Percentiles rank a stretch among this genome's conserved stretches.
phyloP scores from a whole-genome alignment of 2,329 filamentous ascomycete species.

The Ascochyta lentis region DNA sequence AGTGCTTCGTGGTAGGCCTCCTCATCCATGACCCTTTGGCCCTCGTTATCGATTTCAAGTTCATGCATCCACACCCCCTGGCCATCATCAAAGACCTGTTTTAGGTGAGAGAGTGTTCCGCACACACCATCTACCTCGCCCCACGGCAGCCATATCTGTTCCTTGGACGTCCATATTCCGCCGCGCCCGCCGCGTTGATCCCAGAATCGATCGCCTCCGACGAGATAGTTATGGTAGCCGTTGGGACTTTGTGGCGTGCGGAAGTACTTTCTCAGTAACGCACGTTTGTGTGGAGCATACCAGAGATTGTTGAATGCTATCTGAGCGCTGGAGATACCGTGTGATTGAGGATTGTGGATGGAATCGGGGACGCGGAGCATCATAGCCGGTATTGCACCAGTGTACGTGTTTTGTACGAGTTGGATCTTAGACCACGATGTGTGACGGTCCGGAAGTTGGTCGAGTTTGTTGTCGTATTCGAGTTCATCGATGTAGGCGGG shows the following conservation, averaged over 20 bases:
- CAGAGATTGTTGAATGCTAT: conserved; percentile 56
- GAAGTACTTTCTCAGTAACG: conserved; percentile 58
- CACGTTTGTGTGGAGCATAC: conserved; percentile 57
- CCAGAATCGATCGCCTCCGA: conserved; percentile 57
- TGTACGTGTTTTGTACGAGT: conserved; percentile 57
- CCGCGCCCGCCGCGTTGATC: conserved; percentile 60
- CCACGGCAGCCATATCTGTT: conserved; percentile 56
- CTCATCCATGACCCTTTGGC: conserved; percentile 20
- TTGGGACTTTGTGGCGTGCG: conserved; percentile 53
- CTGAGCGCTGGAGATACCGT: conserved; percentile 21
- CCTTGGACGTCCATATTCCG: conserved; percentile 61
- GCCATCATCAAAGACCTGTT: conserved; percentile 57
- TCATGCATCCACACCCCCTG: conserved; percentile 51
- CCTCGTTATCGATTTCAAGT: conserved; percentile 24
- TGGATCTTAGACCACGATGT: conserved; percentile 53
- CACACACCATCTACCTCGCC: conserved; percentile 53
- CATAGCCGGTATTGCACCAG: conserved; percentile 55
- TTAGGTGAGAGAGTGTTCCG: conserved; percentile 45
- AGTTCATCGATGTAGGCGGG: conserved; percentile 42
- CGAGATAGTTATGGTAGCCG: conserved; percentile 52
- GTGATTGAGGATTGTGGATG: neutral
- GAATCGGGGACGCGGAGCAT: conserved; percentile 41
- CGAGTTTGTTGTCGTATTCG: conserved; percentile 42
- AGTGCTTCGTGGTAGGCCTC: conserved; percentile 21
- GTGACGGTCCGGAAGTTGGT: conserved; percentile 52